Conservation (phyloP, 163 green algal species). For the Chloromonas sp. region DNA sequence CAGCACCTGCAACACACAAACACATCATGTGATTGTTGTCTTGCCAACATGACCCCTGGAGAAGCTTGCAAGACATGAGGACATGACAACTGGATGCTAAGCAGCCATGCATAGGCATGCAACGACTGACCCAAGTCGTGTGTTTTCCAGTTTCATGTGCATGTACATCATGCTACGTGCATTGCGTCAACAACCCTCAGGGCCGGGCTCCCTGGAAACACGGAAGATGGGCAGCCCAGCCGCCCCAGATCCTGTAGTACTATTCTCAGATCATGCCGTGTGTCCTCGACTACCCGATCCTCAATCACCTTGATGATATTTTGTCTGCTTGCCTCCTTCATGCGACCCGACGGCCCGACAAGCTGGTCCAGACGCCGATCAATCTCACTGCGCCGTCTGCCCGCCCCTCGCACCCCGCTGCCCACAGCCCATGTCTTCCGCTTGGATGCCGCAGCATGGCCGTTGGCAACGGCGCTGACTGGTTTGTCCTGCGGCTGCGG, state of each 20-base stretch:
- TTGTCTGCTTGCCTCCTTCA: constrained; percentile 45
- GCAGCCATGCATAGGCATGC: not conserved
- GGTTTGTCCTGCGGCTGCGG: not conserved
- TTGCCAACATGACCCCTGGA: not conserved
- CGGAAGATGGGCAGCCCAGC: not conserved
- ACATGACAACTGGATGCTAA: too few species aligned
- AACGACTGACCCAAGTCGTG: not conserved
- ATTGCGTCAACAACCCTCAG: not conserved
- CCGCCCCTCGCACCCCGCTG: not conserved
- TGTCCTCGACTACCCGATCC: not conserved
- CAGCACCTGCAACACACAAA: constrained; percentile 40
- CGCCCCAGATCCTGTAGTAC: not conserved
- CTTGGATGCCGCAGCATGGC: too few species aligned
- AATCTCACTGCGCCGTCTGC: constrained; percentile 59
- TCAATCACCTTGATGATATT: constrained; percentile 44
- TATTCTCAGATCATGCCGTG: not conserved
- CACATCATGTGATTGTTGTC: not conserved
- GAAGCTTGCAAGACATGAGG: too few species aligned
- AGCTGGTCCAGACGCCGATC: constrained; percentile 68
- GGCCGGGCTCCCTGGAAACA: not conserved
- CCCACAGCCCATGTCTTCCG: too few species aligned
- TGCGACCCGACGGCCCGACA: constrained; percentile 39
- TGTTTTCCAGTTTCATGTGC: not conserved
- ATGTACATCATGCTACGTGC: not conserved
- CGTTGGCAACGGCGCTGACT: too few species aligned